Percentiles rank a stretch among this genome's conserved stretches.
These are phyloP conservation scores for Emericellopsis cladophorae DNA, from an alignment of 2,329 filamentous ascomycete species.

Conservation along the genomic window DNA sequence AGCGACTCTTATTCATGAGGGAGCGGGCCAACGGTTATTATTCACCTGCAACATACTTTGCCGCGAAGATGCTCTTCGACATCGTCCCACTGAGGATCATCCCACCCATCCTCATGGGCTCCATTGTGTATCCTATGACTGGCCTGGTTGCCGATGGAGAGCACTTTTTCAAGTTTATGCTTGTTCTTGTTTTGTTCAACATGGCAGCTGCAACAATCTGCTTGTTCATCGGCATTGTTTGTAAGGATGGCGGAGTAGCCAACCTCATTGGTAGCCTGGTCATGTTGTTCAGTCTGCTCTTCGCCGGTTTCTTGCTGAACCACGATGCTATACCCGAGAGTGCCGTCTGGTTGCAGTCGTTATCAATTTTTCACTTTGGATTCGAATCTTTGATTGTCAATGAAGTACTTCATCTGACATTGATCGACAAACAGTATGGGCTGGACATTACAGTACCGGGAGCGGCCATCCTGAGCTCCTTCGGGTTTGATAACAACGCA, in stretches of 20 bases:
- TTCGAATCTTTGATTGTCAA: constrained; percentile 97
- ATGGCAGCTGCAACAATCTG: constrained; percentile 87
- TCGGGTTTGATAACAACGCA: constrained; percentile 82
- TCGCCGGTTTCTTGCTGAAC: constrained; percentile 88
- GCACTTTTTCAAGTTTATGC: constrained; percentile 83
- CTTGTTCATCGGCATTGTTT: constrained; percentile 90
- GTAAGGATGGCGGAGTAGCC: constrained; percentile 81
- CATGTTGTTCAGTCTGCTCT: constrained; percentile 94
- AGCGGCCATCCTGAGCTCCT: constrained; percentile 84
- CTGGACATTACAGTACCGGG: constrained; percentile 94
- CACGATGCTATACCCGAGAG: constrained; percentile 81
- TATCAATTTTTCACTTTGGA: constrained; percentile 97
- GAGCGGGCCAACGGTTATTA: constrained; percentile 98
- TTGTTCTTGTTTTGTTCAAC: constrained; percentile 92
- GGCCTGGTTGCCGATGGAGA: constrained; percentile 70
- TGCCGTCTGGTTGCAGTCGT: constrained; percentile 78
- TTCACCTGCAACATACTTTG: constrained; percentile 83
- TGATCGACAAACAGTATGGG: constrained; percentile 90
- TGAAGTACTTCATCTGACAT: constrained; percentile 78
- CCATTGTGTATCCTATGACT: constrained; percentile 97
- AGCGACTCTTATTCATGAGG: constrained; percentile 80
- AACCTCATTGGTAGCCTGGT: constrained; percentile 89
- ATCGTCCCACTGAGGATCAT: constrained; percentile 90
- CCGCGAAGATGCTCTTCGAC: constrained; percentile 95
- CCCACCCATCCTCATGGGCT: constrained; percentile 86